These are phyloP conservation scores for Calamus simplicifolius DNA, from an alignment of 176 grass and related monocot species.

Conservation along the genomic window DNA sequence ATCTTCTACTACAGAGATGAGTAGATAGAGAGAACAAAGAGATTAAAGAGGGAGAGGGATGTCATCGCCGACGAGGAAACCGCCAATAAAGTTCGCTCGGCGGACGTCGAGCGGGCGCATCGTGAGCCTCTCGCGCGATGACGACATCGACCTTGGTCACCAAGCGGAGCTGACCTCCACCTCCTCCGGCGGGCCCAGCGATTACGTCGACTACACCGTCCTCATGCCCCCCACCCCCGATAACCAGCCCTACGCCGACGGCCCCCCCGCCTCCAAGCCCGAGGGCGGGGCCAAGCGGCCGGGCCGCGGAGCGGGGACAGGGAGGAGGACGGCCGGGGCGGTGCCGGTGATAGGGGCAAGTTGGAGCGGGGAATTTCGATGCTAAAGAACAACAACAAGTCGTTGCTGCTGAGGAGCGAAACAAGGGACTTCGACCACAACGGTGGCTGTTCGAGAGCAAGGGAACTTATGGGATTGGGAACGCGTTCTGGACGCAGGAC, in stretches of 20 bases:
- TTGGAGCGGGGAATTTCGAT: constrained; percentile 40
- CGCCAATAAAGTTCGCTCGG: constrained; percentile 29
- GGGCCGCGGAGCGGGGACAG: constrained; percentile 14
- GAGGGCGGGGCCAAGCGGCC: constrained; percentile 23
- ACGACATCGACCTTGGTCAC: constrained; percentile 22
- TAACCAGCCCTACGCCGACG: constrained; percentile 48
- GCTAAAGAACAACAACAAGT: constrained; percentile 27
- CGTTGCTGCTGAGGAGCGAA: constrained; percentile 25
- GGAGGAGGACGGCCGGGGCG: constrained; percentile 24
- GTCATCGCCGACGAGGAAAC: constrained; percentile 28
- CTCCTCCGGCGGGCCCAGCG: constrained; percentile 34
- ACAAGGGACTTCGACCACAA: constrained; percentile 22
- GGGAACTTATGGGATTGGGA: constrained; percentile 18
- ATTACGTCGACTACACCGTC: constrained; percentile 74
- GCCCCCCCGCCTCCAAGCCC: neutral
- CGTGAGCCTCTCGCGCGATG: constrained; percentile 36
- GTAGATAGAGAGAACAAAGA: no score
- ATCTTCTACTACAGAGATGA: no score
- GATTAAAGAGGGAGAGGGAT: neutral
- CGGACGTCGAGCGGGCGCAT: constrained; percentile 38
- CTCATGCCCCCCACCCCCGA: constrained; percentile 88
- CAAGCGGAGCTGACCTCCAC: constrained; percentile 15
- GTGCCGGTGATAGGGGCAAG: constrained; percentile 16
- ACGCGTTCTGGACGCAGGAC: constrained; percentile 13
- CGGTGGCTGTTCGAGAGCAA: constrained; percentile 24